Evolutionary conservation across 495 filamentous ascomycete species (phyloP), one percentile per base, ranked within the genome.

Genomic region (Trichoderma virens): DNA sequence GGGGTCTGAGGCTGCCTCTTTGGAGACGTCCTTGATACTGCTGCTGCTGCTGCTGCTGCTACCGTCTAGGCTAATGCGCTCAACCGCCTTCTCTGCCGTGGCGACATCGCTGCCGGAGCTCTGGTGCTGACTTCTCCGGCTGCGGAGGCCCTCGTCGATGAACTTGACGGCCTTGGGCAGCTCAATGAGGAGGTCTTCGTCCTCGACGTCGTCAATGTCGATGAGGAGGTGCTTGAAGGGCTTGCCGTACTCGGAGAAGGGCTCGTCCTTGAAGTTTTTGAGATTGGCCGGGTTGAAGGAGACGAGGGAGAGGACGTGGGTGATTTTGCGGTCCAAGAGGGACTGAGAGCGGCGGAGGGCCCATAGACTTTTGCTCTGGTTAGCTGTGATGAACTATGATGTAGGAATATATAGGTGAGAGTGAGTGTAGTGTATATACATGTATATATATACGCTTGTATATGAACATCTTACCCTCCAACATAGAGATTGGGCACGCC

Each of bases 271-370:
- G 23, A 73, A 72, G 62, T 71, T 77, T n/a, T 76, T 73, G 45
- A 82, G 74, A 25, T 34, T 59, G 62, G 86, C 81, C 61, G 85
- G 77, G 41, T 83, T 80, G 59, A 86, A 74, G 41, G 82, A 78
- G 63, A 94, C 71, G 65, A 91, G 91, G 2, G 93, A 96, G n/a
- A 98, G 77, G 39, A 98, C 80, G 76, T 97, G 93, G 2, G 92
- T 97, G 73, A 98, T 91, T 59, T 88, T 88, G 65, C 85, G 82
- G 65, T 86, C 79, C 61, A 81, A 75, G 34, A 98, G 77, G 18
- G 87, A 81, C 3, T 85, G 76, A 65, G 85, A 84, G 41, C 88
- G 85, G 41, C 85, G 85, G 66, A 96, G 75, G 23, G 88, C 84
- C 75, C 92, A 90, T 61, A 96, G 82, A 43, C 92, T 96, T 74